phyloP scores from a whole-genome alignment of 169 alveolate species.

The Cystoisospora suis region DNA sequence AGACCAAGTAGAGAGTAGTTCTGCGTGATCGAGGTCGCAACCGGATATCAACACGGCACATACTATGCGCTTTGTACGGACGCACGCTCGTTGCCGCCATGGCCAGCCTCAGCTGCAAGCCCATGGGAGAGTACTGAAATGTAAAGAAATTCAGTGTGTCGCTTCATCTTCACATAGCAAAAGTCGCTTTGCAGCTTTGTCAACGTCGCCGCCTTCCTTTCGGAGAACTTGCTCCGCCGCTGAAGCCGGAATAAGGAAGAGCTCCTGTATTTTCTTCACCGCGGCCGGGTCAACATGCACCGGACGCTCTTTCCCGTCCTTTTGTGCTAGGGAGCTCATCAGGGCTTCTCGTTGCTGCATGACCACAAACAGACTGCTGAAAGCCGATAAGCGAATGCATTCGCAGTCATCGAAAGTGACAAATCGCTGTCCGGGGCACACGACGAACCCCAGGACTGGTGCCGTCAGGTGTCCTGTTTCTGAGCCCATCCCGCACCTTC shows the following conservation, averaged over 20 bases:
- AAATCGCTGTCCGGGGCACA: too few species aligned
- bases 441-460: too few species aligned
- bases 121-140: too few species aligned
- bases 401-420: too few species aligned
- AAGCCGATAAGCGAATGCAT: too few species aligned
- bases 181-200: not conserved
- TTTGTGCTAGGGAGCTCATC: not conserved
- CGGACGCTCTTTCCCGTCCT: not conserved
- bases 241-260: not conserved
- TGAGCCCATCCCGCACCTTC: too few species aligned
- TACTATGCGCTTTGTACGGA: not conserved
- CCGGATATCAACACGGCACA: too few species aligned
- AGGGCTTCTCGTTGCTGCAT: conserved; percentile 23
- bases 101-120: not conserved
- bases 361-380: too few species aligned
- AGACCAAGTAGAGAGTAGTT: too few species aligned
- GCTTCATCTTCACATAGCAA: not conserved
- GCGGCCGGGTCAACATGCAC: conserved; percentile 19
- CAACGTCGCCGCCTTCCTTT: not conserved
- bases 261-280: not conserved
- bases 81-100: not conserved
- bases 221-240: conserved; percentile 16
- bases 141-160: too few species aligned
- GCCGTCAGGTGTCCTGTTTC: too few species aligned
- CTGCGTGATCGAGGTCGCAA: too few species aligned